phyloP scores from a whole-genome alignment of 2,329 filamentous ascomycete species.

The Botryotinia narcissicola region DNA sequence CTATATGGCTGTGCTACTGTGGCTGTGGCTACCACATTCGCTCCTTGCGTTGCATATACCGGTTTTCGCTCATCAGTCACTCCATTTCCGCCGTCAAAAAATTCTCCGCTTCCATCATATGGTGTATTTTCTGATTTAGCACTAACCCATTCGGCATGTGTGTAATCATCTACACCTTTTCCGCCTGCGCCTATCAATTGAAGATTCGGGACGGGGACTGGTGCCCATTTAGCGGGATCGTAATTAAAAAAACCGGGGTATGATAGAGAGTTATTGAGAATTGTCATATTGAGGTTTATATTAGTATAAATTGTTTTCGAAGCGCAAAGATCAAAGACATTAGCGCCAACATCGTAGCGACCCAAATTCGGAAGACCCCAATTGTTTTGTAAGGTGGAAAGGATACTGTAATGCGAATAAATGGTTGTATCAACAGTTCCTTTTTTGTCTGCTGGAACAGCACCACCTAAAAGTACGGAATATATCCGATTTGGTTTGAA shows the following conservation, averaged over 20 bases:
- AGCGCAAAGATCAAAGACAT: slow-evolving; percentile 38
- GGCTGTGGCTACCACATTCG: slow-evolving; percentile 27
- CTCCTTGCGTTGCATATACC: slow-evolving; percentile 41
- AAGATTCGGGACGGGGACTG: slow-evolving; percentile 45
- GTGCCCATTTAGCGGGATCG: slow-evolving; percentile 36
- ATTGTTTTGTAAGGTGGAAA: slow-evolving; percentile 45
- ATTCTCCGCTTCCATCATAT: slow-evolving; percentile 47
- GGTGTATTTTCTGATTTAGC: slow-evolving; percentile 39
- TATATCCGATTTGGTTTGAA: slow-evolving; percentile 52
- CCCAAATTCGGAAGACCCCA: slow-evolving; percentile 46
- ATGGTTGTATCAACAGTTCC: slow-evolving; percentile 52
- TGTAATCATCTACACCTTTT: slow-evolving; percentile 39
- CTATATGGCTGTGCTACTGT: slow-evolving; percentile 64
- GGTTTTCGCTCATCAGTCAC: slow-evolving; percentile 39
- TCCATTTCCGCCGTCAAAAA: slow-evolving; percentile 44
- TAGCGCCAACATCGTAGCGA: slow-evolving; percentile 45
- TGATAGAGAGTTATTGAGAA: slow-evolving; percentile 47
- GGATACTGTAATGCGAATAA: slow-evolving; percentile 47
- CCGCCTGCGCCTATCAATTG: slow-evolving; percentile 46
- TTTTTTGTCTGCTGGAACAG: slow-evolving; percentile 46
- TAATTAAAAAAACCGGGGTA: slow-evolving; percentile 45
- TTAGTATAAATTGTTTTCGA: slow-evolving; percentile 35
- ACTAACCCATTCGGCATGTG: slow-evolving; percentile 39
- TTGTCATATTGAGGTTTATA: slow-evolving; percentile 35
- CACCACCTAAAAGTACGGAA: slow-evolving; percentile 54